phyloP scores from a whole-genome alignment of 31 red algal genomes.

The Endocladia muricata region DNA sequence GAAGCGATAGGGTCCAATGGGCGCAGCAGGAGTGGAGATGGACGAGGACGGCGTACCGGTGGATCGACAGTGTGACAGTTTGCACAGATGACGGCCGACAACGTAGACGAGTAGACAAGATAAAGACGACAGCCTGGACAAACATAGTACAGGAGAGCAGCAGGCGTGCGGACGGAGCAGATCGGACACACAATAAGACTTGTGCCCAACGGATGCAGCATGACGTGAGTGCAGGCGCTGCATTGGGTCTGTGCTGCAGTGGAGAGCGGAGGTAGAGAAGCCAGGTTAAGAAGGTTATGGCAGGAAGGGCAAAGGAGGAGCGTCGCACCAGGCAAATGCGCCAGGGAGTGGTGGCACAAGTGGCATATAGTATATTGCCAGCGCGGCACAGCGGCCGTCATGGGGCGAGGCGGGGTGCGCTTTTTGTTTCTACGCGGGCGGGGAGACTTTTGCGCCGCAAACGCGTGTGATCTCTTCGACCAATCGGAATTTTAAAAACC shows the following conservation, averaged over 20 bases:
- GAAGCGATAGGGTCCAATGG: not conserved
- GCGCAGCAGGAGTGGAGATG: not conserved
- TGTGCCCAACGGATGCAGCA: conserved; percentile 5
- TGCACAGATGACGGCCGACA: conserved; percentile 3
- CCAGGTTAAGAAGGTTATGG: not conserved
- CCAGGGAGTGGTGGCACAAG: not conserved
- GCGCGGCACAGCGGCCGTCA: not conserved
- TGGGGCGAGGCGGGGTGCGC: conserved; percentile 11
- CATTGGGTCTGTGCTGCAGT: not conserved
- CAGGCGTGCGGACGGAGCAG: not conserved
- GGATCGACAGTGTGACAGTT: not conserved
- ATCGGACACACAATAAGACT: not conserved
- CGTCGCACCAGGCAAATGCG: conserved; percentile 4
- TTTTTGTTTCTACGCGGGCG: too few relatives aligned
- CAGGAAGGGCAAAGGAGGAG: not conserved
- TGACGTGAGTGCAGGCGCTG: not conserved
- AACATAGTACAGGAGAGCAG: not conserved
- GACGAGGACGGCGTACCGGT: not conserved
- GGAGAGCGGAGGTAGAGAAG: not conserved
- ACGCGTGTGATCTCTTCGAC: too few relatives aligned
- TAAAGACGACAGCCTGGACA: conserved; percentile 11
- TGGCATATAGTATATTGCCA: not conserved
- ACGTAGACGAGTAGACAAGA: not conserved
- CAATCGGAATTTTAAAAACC: too few relatives aligned
- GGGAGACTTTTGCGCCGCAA: too few relatives aligned